Percentiles rank a stretch among this genome's conserved stretches.
phyloP scores from a whole-genome alignment of 2,329 filamentous ascomycete genomes.

The Apiospora marii region DNA sequence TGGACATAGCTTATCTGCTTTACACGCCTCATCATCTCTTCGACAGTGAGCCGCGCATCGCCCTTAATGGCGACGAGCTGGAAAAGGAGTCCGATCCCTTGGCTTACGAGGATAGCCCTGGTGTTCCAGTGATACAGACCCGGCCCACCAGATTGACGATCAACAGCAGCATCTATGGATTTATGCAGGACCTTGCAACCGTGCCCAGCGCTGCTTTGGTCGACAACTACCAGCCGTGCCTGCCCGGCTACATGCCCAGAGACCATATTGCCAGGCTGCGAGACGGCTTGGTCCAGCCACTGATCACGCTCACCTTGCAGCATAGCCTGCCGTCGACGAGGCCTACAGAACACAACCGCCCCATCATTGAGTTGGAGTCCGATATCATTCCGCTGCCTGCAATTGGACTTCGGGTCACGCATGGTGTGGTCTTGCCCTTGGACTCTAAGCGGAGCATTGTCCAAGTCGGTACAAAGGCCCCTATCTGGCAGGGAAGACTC shows the following conservation, averaged over 20 bases:
- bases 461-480: conserved; percentile 45
- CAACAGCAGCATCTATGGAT: conserved; percentile 43
- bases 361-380: conserved; percentile 46
- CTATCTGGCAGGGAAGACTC: conserved; percentile 29
- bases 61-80: not conserved
- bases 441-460: conserved; percentile 44
- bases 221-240: conserved; percentile 50
- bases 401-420: conserved; percentile 47
- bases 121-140: not conserved
- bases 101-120: not conserved
- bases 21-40: conserved; percentile 4
- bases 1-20: not conserved
- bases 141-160: not conserved
- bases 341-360: conserved; percentile 24
- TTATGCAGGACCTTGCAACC: conserved; percentile 43
- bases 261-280: conserved; percentile 47
- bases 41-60: conserved; percentile 5
- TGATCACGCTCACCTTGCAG: conserved; percentile 47
- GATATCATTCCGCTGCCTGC: conserved; percentile 49
- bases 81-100: not conserved
- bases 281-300: conserved; percentile 48
- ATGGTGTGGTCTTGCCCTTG: conserved; percentile 41
- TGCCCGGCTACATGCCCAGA: conserved; percentile 46
- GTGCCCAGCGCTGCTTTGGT: conserved; percentile 43
- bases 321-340: conserved; percentile 46